Evolutionary conservation across 768 basidiomycete genomes (phyloP).

Genomic region (Lactifluus hygrophoroides): DNA sequence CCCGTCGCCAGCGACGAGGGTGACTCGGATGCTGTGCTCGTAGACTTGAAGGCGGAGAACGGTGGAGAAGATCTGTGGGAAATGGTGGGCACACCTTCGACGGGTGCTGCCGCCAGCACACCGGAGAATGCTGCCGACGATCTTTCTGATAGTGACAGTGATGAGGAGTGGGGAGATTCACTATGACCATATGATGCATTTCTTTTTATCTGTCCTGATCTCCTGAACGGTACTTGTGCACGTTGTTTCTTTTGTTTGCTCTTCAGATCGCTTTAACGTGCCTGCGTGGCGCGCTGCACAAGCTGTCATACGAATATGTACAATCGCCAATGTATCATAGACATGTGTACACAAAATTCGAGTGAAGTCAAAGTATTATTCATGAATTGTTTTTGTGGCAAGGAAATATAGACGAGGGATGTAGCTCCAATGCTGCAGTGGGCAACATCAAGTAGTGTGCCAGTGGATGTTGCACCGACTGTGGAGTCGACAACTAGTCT

Average conservation of each 20-base stretch:
- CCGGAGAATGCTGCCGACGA: background rate
- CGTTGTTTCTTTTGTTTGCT: background rate
- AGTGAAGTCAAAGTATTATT: too few relatives aligned
- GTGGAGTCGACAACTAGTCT: too few relatives aligned
- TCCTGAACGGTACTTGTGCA: background rate
- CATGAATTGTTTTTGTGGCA: too few relatives aligned
- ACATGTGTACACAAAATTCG: background rate
- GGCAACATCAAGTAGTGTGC: background rate
- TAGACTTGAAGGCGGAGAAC: conserved; percentile 1
- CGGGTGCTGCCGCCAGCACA: background rate
- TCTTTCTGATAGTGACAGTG: background rate
- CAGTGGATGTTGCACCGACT: background rate
- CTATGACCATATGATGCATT: background rate
- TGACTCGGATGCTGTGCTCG: background rate
- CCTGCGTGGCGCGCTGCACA: background rate
- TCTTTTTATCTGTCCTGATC: background rate
- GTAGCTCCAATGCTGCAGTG: too few relatives aligned
- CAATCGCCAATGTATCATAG: too few relatives aligned
- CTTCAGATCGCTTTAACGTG: background rate
- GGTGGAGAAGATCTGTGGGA: conserved; percentile 1
- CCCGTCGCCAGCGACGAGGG: background rate
- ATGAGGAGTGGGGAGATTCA: background rate
- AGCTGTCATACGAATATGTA: background rate
- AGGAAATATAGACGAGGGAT: too few relatives aligned
- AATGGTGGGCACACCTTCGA: background rate